phyloP scores from a whole-genome alignment of 2,329 filamentous ascomycete species.

The Fusarium keratoplasticum region DNA sequence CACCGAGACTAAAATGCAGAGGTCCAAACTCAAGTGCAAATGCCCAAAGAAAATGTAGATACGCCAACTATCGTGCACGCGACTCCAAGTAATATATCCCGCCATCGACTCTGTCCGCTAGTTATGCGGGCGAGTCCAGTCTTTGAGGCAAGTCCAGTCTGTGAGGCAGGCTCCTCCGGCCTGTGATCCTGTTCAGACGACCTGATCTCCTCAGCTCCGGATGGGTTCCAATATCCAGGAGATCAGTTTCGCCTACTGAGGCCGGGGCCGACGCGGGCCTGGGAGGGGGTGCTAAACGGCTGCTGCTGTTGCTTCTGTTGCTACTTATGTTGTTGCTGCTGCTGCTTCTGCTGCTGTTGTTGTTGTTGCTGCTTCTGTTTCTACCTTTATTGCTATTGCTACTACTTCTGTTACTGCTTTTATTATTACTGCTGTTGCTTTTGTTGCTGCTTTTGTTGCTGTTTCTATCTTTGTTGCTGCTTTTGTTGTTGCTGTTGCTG shows the following conservation, averaged over 20 bases:
- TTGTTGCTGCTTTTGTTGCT: too few species aligned
- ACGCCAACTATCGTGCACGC: background rate
- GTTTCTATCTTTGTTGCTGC: too few species aligned
- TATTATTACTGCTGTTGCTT: background rate
- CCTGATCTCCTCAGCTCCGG: background rate
- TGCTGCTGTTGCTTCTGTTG: background rate
- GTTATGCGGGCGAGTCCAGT: background rate
- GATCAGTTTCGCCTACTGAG: background rate
- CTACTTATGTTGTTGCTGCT: too few species aligned
- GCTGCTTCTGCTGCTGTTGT: background rate
- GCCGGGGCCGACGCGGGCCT: background rate
- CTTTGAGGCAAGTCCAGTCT: background rate
- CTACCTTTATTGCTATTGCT: too few species aligned
- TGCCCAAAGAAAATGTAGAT: background rate
- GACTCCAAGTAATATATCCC: background rate
- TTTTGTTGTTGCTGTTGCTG: background rate
- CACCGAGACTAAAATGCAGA: background rate
- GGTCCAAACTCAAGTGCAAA: background rate
- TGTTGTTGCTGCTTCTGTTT: background rate
- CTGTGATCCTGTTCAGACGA: background rate
- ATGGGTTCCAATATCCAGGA: background rate
- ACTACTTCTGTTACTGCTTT: too few species aligned
- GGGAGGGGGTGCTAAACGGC: background rate
- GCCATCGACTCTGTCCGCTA: background rate
- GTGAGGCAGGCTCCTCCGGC: background rate